Percentiles rank a stretch among this genome's conserved stretches.
Evolutionary conservation across 306 rosid genomes (phyloP).

Genomic region (Sicyos baderoa): DNA sequence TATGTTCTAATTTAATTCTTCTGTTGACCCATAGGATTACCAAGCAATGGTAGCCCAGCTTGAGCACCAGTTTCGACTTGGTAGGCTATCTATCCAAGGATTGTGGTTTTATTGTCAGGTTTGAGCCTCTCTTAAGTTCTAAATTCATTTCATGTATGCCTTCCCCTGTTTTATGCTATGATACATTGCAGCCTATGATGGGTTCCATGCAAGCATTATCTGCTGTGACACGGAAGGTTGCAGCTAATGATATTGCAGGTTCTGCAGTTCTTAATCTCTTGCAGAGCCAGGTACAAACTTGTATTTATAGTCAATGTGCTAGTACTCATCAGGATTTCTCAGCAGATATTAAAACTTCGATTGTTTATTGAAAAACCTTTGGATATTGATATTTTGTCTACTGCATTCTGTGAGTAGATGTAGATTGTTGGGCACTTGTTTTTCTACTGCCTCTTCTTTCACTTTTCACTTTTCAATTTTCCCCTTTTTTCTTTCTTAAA

Average conservation of each 20-base stretch:
- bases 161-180: constrained; percentile 17
- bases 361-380: background rate
- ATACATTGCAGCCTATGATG: constrained; percentile 73
- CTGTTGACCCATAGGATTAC: constrained; percentile 56
- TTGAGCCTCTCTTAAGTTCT: constrained; percentile 25
- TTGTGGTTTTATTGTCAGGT: constrained; percentile 99
- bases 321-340: too few relatives aligned
- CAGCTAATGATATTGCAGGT: constrained; percentile 66
- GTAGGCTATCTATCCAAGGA: constrained; percentile 93
- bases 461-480: background rate
- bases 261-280: constrained; percentile 89
- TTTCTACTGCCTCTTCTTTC: background rate
- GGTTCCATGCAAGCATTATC: constrained; percentile 82
- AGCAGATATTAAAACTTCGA: background rate
- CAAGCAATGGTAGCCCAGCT: constrained; percentile 97
- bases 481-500: background rate
- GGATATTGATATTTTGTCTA: background rate
- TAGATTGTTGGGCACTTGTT: constrained; percentile 8
- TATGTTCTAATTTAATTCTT: background rate
- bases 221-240: constrained; percentile 66
- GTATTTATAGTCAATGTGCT: background rate
- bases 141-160: constrained; percentile 17
- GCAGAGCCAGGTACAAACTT: constrained; percentile 74
- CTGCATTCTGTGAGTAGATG: background rate
- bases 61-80: constrained; percentile 87